These are phyloP conservation scores for Conticribra weissflogii DNA, from an alignment of 108 stramenopile species.

Conservation along the genomic window DNA sequence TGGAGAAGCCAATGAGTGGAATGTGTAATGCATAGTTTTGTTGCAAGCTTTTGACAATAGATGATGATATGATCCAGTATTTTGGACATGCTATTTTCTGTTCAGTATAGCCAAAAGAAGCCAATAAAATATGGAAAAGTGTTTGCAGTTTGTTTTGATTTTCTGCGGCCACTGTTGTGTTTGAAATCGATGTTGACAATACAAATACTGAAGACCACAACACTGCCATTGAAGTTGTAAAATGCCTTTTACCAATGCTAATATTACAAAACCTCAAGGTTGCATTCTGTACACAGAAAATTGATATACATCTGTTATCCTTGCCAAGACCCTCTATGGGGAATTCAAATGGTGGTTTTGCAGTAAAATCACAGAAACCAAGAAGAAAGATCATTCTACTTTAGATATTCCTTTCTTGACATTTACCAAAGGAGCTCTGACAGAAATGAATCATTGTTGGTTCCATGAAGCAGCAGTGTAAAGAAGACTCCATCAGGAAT, in stretches of 20 bases:
- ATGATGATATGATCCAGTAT: too few relatives aligned
- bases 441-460: conserved; percentile 9
- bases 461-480: conserved; percentile 6
- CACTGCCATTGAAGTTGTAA: conserved; percentile 2
- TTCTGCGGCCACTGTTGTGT: conserved; percentile 1
- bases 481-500: too few relatives aligned
- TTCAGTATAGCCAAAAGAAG: conserved; percentile 24
- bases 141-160: conserved; percentile 14
- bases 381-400: conserved; percentile 16
- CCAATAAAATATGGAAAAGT: conserved; percentile 28
- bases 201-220: neutral
- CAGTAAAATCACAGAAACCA: conserved; percentile 19
- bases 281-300: conserved; percentile 21
- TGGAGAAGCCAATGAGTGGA: conserved; percentile 2
- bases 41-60: too few relatives aligned
- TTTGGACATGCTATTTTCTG: too few relatives aligned
- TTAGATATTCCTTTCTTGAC: conserved; percentile 26
- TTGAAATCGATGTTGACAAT: neutral
- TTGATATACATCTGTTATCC: conserved; percentile 5
- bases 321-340: conserved; percentile 16
- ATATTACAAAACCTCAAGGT: neutral
- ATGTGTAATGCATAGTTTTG: conserved; percentile 1
- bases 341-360: conserved; percentile 6
- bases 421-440: conserved; percentile 10
- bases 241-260: neutral